These are phyloP conservation scores for Capniomyces stellatus DNA, from an alignment of 371 early-diverging fungal species.

Conservation along the genomic window DNA sequence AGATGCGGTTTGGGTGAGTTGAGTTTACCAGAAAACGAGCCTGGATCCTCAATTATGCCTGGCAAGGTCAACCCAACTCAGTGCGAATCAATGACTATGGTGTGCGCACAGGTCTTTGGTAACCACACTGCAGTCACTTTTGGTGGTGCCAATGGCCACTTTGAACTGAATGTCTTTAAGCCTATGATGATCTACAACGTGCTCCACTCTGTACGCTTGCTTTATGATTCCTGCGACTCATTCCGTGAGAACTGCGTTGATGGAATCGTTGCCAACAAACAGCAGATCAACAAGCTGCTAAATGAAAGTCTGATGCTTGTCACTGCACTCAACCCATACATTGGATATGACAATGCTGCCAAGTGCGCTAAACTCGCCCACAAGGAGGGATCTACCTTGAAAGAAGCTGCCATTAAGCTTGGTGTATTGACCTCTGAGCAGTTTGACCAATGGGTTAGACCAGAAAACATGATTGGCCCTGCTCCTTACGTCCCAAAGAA, in stretches of 20 bases:
- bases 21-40: conserved; percentile 87
- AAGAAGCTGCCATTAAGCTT: conserved; percentile 68
- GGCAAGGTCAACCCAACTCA: conserved; percentile 97
- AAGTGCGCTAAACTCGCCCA: conserved; percentile 89
- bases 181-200: conserved; percentile 90
- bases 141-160: conserved; percentile 87
- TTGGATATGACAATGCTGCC: conserved; percentile 77
- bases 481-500: conserved; percentile 2
- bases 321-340: conserved; percentile 79
- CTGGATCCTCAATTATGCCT: conserved; percentile 96
- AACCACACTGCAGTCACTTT: conserved; percentile 80
- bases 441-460: conserved; percentile 80
- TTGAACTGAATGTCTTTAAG: conserved; percentile 96
- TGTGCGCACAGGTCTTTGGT: conserved; percentile 92
- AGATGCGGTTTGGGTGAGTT: conserved; percentile 93
- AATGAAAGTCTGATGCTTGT: conserved; percentile 79
- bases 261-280: conserved; percentile 79
- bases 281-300: conserved; percentile 65
- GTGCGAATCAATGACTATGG: conserved; percentile 96
- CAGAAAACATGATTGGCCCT: conserved; percentile 74
- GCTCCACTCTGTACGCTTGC: conserved; percentile 66
- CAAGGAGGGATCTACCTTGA: conserved; percentile 65
- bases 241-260: conserved; percentile 83
- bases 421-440: conserved; percentile 63
- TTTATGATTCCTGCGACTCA: conserved; percentile 66